phyloP scores from a whole-genome alignment of 495 filamentous ascomycete genomes.

The Beverwykella pulmonaria region DNA sequence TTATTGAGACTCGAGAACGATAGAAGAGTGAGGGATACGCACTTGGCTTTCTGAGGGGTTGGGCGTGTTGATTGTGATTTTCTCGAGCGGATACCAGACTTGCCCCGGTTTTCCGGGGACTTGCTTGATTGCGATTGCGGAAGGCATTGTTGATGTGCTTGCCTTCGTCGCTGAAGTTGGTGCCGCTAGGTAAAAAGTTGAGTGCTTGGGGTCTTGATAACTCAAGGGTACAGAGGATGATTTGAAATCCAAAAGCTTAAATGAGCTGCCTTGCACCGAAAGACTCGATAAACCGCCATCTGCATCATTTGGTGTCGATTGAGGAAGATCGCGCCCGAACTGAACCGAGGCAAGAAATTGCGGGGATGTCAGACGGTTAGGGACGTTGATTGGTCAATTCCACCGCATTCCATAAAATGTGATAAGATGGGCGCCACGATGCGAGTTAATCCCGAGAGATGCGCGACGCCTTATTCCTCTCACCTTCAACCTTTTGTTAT shows the following conservation, averaged over 20 bases:
- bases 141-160: slow-evolving; percentile 51
- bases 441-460: too few relatives aligned
- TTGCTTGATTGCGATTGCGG: slow-evolving; percentile 58
- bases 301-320: neutral
- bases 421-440: too few relatives aligned
- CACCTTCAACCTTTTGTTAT: too few relatives aligned
- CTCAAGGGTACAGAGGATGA: neutral
- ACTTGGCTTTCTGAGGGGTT: slow-evolving; percentile 32
- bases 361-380: neutral
- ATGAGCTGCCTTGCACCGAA: neutral
- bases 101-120: slow-evolving; percentile 78
- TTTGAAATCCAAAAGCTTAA: neutral
- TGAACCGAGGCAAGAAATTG: slow-evolving; percentile 11
- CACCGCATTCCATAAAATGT: neutral
- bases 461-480: too few relatives aligned
- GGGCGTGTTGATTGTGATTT: slow-evolving; percentile 37
- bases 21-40: neutral
- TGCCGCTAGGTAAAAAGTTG: neutral
- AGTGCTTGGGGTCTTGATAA: neutral
- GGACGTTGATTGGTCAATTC: neutral
- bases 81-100: slow-evolving; percentile 71
- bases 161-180: neutral
- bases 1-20: neutral
- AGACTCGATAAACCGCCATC: neutral
- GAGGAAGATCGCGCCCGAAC: slow-evolving; percentile 6